Conservation (phyloP, 1,284 basidiomycete genomes). For the Trametes versicolor region DNA sequence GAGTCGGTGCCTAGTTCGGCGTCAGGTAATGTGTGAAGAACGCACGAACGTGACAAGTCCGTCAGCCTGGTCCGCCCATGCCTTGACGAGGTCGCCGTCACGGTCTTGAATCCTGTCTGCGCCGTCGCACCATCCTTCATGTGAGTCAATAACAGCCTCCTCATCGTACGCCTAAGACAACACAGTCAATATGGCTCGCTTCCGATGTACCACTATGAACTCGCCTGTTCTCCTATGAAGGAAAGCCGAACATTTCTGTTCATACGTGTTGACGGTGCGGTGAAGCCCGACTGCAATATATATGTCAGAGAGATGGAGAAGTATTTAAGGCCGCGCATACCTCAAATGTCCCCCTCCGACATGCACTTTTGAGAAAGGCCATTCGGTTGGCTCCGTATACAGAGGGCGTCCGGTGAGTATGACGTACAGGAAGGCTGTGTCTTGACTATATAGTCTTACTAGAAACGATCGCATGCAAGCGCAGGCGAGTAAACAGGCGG, state of each 20-base stretch:
- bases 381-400: not conserved
- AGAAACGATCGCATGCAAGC: not conserved
- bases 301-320: too few relatives aligned
- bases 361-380: not conserved
- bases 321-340: not conserved
- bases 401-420: not conserved
- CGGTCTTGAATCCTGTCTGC: not conserved
- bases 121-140: not conserved
- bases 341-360: not conserved
- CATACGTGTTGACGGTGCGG: too few relatives aligned
- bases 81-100: slow-evolving; percentile 1
- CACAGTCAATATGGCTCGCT: not conserved
- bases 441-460: not conserved
- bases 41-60: slow-evolving; percentile 8
- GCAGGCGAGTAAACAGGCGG: not conserved
- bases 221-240: too few relatives aligned
- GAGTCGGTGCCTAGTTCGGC: not conserved
- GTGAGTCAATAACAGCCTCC: not conserved
- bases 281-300: too few relatives aligned
- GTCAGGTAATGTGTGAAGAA: not conserved
- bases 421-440: not conserved
- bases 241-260: too few relatives aligned
- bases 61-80: slow-evolving; percentile 12
- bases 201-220: not conserved
- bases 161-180: not conserved